phyloP scores from a whole-genome alignment of 1,139 yeast species.

The Magnusiomyces fungicola region DNA sequence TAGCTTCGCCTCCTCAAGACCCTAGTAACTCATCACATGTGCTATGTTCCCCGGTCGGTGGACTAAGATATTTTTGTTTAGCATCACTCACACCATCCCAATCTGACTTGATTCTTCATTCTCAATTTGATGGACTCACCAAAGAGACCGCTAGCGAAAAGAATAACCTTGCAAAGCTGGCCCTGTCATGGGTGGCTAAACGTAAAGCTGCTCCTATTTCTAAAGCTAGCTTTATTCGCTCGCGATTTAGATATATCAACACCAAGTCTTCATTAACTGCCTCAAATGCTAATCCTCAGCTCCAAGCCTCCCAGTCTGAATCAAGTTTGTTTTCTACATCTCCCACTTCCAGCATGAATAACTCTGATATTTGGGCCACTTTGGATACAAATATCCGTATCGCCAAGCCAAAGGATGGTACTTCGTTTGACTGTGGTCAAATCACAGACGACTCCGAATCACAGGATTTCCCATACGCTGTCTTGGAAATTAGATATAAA shows the following conservation, averaged over 20 bases:
- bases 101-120: constrained; percentile 3
- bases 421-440: no score
- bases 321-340: constrained; percentile 28
- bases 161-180: constrained; percentile 23
- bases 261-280: constrained; percentile 2
- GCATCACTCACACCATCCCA: constrained; percentile 19
- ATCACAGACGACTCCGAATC: constrained; percentile 26
- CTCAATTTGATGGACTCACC: constrained; percentile 19
- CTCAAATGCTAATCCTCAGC: not conserved
- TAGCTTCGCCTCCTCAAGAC: constrained; percentile 12
- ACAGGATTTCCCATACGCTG: constrained; percentile 41
- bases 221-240: constrained; percentile 8
- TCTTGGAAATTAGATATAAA: constrained; percentile 42
- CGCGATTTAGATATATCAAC: constrained; percentile 9
- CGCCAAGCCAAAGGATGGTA: constrained; percentile 31
- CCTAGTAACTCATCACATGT: constrained; percentile 19
- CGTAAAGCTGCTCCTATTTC: constrained; percentile 9
- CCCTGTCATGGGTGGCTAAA: constrained; percentile 25
- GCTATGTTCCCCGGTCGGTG: constrained; percentile 48
- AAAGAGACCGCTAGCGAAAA: constrained; percentile 28
- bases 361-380: constrained; percentile 39
- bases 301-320: not conserved
- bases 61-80: constrained; percentile 41
- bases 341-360: constrained; percentile 15
- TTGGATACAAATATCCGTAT: constrained; percentile 38